phyloP scores from a whole-genome alignment of 768 basidiomycete species.

The Galerina sulciceps region DNA sequence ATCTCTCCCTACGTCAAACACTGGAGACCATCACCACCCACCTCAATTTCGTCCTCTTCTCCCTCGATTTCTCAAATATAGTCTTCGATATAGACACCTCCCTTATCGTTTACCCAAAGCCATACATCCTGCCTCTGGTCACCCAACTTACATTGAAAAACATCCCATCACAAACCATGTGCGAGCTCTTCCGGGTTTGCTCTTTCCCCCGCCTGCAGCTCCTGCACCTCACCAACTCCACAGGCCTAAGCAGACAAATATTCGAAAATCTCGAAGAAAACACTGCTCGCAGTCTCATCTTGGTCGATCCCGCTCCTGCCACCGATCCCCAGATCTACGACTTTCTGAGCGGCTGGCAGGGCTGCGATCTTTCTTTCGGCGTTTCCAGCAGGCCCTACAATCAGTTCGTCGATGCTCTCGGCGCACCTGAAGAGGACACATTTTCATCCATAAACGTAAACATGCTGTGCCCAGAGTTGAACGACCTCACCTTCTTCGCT shows the following conservation, averaged over 20 bases:
- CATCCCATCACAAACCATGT: too few species aligned
- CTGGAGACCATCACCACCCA: not conserved
- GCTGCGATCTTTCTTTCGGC: too few species aligned
- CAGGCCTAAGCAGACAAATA: too few species aligned
- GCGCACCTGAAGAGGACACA: not conserved
- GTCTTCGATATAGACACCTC: not conserved
- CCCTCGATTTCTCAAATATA: not conserved
- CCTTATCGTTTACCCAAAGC: not conserved
- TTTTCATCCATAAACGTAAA: not conserved
- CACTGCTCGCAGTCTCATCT: too few species aligned
- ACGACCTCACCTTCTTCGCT: not conserved
- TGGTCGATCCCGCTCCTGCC: too few species aligned
- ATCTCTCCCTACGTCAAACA: not conserved
- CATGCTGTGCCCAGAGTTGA: not conserved
- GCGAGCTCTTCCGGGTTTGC: too few species aligned
- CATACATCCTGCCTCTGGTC: not conserved
- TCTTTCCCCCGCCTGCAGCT: too few species aligned
- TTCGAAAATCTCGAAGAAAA: too few species aligned
- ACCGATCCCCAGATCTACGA: too few species aligned
- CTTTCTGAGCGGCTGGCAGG: too few species aligned
- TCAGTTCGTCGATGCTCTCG: not conserved
- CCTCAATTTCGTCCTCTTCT: not conserved
- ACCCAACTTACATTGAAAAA: not conserved
- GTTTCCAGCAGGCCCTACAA: too few species aligned
- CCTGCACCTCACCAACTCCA: too few species aligned